Evolutionary conservation across 805 yeast genomes (phyloP), one percentile per base, ranked within the genome.

Genomic region (Lipomyces oligophaga): DNA sequence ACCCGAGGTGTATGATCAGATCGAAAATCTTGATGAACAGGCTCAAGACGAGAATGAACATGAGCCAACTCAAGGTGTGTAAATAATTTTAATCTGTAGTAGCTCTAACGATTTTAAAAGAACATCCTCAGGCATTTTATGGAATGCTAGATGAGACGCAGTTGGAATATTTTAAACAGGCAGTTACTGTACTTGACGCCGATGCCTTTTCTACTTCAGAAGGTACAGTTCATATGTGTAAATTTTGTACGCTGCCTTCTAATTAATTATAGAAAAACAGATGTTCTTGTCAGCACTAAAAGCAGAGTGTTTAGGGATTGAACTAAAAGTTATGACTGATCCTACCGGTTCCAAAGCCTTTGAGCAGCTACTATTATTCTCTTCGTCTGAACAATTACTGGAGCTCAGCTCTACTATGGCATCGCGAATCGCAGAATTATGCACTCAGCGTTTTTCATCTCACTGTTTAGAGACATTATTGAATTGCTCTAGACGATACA

Each of bases 341-440:
- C 97, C 89, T 62, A 87, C 90, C 47, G 88, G 97, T 65, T 90
- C 97, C 20, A 90, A 90, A 63, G 72, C 93, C 48, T 74, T 93
- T 72, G 98, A 90, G 66, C 74, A 98, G 61, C 69, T 90, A 51
- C 76, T 90, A n/a, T 66, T 85, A 34, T 68, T 71, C 16, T 82
- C 89, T 13, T 72, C 75, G 22, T 81, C 79, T 51, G 69, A 66
- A 10, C 94, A 87, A 63, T 65, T 87, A 49, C 44, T 80, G 58
- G 69, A 71, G 26, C 62, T 89, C 0, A 84, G 82, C 64, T 74
- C 73, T 49, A 77, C 81, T 0, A 84, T 88, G 27, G 33, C 31
- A 5, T 13, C 35, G 19, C 37, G 55, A 55, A 83, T 85, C 57
- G 78, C 75, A n/a, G 78, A 81, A 18, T 71, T 89, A 55, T 77